Percentiles rank a stretch among this genome's conserved stretches.
phyloP scores from a whole-genome alignment of 2,329 filamentous ascomycete species.

The Exophiala lecanii-corni region DNA sequence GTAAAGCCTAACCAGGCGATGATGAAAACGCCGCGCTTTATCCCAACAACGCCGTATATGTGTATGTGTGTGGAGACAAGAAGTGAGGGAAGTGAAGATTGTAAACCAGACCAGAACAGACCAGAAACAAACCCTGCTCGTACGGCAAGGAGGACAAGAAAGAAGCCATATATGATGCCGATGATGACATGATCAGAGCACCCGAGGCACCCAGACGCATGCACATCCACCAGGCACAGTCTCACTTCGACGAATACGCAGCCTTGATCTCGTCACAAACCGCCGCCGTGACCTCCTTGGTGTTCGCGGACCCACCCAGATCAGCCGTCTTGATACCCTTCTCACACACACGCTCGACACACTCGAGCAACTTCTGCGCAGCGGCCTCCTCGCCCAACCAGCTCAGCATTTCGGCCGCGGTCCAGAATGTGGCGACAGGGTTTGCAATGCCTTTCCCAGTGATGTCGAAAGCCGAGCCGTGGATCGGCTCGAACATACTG shows the following conservation, averaged over 20 bases:
- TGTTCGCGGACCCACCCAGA: slow-evolving; percentile 54
- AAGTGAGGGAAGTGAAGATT: too few relatives aligned
- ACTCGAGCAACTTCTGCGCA: slow-evolving; percentile 53
- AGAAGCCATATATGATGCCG: too few relatives aligned
- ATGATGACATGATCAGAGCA: too few relatives aligned
- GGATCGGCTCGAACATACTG: slow-evolving; percentile 61
- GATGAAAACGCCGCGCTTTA: too few relatives aligned
- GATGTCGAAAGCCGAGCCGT: slow-evolving; percentile 89
- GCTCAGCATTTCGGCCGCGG: slow-evolving; percentile 62
- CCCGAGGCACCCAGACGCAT: too few relatives aligned
- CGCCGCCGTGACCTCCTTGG: slow-evolving; percentile 56
- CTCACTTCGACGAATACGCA: neutral
- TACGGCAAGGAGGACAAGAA: too few relatives aligned
- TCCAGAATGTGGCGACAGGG: slow-evolving; percentile 70
- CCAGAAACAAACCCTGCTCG: too few relatives aligned
- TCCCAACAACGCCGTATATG: too few relatives aligned
- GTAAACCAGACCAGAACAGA: too few relatives aligned
- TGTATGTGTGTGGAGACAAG: too few relatives aligned
- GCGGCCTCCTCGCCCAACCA: slow-evolving; percentile 59
- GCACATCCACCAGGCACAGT: too few relatives aligned
- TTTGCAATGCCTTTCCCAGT: slow-evolving; percentile 94
- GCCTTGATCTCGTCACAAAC: slow-evolving; percentile 34
- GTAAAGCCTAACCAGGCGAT: too few relatives aligned
- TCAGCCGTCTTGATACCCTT: slow-evolving; percentile 54
- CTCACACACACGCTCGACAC: slow-evolving; percentile 58